Base-by-base conservation (phyloP, 2,329 filamentous ascomycete genomes). In the Colletotrichum godetiae region DNA sequence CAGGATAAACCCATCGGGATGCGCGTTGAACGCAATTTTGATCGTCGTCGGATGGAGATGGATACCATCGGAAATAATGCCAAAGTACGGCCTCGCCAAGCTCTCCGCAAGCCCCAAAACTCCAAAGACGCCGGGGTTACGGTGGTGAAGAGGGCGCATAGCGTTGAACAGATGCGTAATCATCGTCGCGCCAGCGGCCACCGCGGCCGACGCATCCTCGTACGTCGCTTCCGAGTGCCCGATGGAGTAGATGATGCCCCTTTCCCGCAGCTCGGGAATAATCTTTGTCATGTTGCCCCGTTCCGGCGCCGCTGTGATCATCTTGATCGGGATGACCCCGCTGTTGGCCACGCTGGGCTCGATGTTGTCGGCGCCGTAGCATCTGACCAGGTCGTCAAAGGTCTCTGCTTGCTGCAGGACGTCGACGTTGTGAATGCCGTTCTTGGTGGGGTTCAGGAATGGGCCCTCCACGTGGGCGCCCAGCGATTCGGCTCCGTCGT, bases 91-190 rank as follows among this genome's bases (percentile, higher is more conserved):
- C 64, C 92, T 87, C 13, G 84, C 81, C 67, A 85, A 79, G 74
- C 82, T 86, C 77, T 92, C 89, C 10, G 88, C 88, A 74, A 89
- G 89, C 73, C 95, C 95, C 15, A 98, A 85, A 0, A 97, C 90
- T 33, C 95, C 95, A 80, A 97, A 97, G 77, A 98, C 91, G 49
- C 95, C 95, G 0, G 95, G 95, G 82, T 98, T 95, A 71, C 95
- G 93, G 86, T 98, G 95, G 81, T 97, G 94, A 63, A 97, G 90
- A 15, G 95, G 95, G 0, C 92, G 89, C 95, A 98, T 98, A 31
- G 95, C 95, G 81, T 98, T 98, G 89, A 97, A 98, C 1, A 98
- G 88, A 79, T 98, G 95, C 0, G 95, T 98, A 76, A 98, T 93
- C 94, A 97, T 97, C 61, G 90, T 93, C 2, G 94, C 94, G 64